Percentiles rank a stretch among this genome's conserved stretches.
These are phyloP conservation scores for Ogataea hybrid DNA, from an alignment of 1,139 yeast species.

Conservation along the genomic window DNA sequence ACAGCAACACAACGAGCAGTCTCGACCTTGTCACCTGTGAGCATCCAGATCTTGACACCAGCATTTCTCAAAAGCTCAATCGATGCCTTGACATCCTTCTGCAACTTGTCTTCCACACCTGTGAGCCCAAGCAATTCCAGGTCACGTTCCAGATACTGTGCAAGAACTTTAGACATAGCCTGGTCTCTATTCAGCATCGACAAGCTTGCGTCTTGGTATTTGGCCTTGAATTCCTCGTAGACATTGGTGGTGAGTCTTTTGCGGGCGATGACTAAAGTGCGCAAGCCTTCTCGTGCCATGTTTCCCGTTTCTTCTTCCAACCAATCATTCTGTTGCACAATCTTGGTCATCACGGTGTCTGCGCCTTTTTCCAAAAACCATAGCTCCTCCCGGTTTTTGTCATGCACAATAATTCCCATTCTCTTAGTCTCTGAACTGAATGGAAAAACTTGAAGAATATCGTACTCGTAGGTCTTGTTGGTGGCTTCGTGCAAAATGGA, in stretches of 20 bases:
- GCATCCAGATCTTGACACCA: constrained; percentile 97
- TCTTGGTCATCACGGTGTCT: constrained; percentile 88
- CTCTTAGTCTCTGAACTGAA: constrained; percentile 94
- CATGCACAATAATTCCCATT: constrained; percentile 88
- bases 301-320: constrained; percentile 95
- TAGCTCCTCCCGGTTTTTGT: constrained; percentile 58
- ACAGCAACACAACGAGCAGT: constrained; percentile 97
- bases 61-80: constrained; percentile 93
- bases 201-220: constrained; percentile 70
- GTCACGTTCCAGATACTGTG: constrained; percentile 73
- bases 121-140: constrained; percentile 88
- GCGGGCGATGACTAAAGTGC: constrained; percentile 91
- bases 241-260: constrained; percentile 56
- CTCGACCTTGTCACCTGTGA: constrained; percentile 98
- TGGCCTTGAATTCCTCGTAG: constrained; percentile 61
- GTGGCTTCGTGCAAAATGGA: constrained; percentile 64
- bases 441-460: constrained; percentile 83
- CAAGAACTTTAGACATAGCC: constrained; percentile 65
- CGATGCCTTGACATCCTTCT: constrained; percentile 85
- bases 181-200: constrained; percentile 78
- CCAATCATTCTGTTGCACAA: constrained; percentile 91
- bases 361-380: constrained; percentile 96
- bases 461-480: constrained; percentile 52
- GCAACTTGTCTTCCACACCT: constrained; percentile 96
- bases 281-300: constrained; percentile 97